Conservation (phyloP, 2,329 filamentous ascomycete genomes). For the Phaeosphaeria sp. region DNA sequence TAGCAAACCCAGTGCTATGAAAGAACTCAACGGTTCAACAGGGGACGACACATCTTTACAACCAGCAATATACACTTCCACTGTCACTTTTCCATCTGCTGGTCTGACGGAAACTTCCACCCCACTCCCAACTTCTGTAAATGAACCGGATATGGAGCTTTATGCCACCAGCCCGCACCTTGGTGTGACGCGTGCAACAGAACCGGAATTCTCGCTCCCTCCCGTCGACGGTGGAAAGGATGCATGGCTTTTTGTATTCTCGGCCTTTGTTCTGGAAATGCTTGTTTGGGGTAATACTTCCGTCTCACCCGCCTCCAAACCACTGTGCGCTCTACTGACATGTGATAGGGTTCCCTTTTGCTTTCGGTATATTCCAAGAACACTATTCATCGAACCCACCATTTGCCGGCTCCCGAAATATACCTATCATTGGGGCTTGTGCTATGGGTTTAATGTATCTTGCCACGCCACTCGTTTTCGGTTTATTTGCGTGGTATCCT, state of each 20-base stretch:
- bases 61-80: too few species aligned
- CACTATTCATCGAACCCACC: conserved; percentile 68
- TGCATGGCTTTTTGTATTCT: conserved; percentile 60
- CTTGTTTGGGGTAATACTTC: conserved; percentile 54
- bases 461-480: conserved; percentile 49
- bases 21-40: too few species aligned
- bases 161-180: neutral
- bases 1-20: too few species aligned
- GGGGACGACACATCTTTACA: too few species aligned
- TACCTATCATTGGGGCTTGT: conserved; percentile 70
- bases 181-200: neutral
- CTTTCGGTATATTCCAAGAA: conserved; percentile 74
- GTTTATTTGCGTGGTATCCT: conserved; percentile 43
- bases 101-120: neutral
- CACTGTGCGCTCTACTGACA: neutral
- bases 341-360: conserved; percentile 68
- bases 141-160: neutral
- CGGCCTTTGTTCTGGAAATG: conserved; percentile 58
- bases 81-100: too few species aligned
- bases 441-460: conserved; percentile 62
- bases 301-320: too few species aligned
- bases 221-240: conserved; percentile 58
- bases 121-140: neutral
- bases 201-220: conserved; percentile 43
- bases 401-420: conserved; percentile 60